Evolutionary conservation across 306 rosid species (phyloP).

Genomic region (Abrus precatorius): DNA sequence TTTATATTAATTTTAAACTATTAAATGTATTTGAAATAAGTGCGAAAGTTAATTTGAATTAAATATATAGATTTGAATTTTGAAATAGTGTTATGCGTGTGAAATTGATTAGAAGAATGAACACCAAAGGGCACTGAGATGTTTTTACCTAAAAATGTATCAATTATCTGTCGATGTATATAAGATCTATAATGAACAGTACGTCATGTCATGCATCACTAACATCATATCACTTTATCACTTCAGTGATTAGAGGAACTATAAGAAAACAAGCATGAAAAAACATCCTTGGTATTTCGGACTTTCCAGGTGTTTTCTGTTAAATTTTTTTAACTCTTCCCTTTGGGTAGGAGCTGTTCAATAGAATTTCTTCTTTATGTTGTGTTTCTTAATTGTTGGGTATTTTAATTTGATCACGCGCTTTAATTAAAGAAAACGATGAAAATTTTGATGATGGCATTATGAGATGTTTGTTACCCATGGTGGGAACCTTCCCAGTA

Average conservation of each 20-base stretch:
- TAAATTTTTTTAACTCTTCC: not conserved
- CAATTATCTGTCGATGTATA: not conserved
- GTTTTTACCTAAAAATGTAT: not conserved
- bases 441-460: not conserved
- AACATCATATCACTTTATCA: not conserved
- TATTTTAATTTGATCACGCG: not conserved
- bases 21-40: no score
- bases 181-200: not conserved
- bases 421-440: conserved; percentile 25
- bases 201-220: not conserved
- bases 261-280: no score
- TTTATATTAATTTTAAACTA: no score
- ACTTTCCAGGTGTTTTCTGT: not conserved
- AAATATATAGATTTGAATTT: no score
- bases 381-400: conserved; percentile 5
- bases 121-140: not conserved
- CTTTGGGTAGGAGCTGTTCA: not conserved
- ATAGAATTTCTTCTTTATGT: not conserved
- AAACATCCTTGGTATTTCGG: no score
- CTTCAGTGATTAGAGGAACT: not conserved
- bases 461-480: conserved; percentile 14
- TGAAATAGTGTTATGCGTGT: no score
- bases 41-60: no score
- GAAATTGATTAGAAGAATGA: no score
- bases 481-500: conserved; percentile 31